A percentile compares a stretch with the other conserved stretches of the same genome.
Conservation (phyloP, 129 eudicot genomes). For the Arctium minus region DNA sequence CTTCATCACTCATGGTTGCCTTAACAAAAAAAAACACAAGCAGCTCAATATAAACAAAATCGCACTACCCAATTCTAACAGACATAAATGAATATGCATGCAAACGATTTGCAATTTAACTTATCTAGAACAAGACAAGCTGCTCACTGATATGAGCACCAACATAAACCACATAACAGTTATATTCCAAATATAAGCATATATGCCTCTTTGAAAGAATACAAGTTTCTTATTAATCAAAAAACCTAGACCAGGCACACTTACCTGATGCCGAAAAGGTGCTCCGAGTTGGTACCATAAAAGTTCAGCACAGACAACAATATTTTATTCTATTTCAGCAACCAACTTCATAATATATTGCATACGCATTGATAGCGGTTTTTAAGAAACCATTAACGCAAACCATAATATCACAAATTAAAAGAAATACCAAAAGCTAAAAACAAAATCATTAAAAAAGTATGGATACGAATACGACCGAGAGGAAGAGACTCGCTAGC, state of each 20-base stretch:
- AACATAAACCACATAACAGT: background rate
- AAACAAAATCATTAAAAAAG: background rate
- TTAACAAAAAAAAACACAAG: constrained; percentile 17
- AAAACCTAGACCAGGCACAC: constrained; percentile 17
- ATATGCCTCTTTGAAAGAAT: background rate
- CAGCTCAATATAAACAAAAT: constrained; percentile 1
- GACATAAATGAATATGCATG: background rate
- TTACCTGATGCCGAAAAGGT: constrained; percentile 9
- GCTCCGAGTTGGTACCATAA: background rate
- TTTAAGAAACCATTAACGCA: background rate
- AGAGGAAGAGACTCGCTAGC: background rate
- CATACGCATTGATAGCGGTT: background rate
- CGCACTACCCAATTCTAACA: background rate
- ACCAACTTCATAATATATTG: constrained; percentile 18
- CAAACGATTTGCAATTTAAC: background rate
- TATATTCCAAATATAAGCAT: background rate
- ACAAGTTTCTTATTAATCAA: background rate
- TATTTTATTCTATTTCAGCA: constrained; percentile 9
- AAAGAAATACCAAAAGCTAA: background rate
- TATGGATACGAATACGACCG: background rate
- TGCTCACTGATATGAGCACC: background rate
- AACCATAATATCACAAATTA: background rate
- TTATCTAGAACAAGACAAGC: background rate
- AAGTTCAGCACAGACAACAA: background rate
- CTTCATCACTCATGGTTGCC: constrained; percentile 92